phyloP scores from a whole-genome alignment of 2,329 filamentous ascomycete genomes.

The Alternaria incomplexa region DNA sequence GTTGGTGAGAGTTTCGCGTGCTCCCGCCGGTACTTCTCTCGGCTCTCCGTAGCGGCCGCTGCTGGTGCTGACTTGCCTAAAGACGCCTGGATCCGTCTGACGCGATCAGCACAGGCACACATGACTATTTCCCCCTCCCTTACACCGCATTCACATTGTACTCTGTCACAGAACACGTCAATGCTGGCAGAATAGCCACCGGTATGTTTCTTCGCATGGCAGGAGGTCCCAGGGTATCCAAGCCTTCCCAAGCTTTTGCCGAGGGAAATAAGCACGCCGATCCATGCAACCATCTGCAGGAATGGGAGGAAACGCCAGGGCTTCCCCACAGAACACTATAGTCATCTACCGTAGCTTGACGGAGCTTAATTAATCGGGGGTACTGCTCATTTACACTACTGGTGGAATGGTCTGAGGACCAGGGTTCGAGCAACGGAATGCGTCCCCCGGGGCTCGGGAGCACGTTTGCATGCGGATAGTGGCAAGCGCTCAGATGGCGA shows the following conservation, averaged over 20 bases:
- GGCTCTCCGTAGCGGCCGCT: background rate
- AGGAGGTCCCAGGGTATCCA: conserved; percentile 1
- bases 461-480: background rate
- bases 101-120: background rate
- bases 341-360: background rate
- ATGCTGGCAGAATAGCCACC: background rate
- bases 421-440: background rate
- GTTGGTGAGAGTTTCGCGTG: background rate
- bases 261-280: conserved; percentile 9
- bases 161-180: background rate
- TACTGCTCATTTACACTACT: background rate
- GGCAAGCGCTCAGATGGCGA: background rate
- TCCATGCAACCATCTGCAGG: background rate
- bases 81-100: background rate
- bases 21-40: background rate
- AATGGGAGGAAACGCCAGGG: background rate
- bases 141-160: background rate
- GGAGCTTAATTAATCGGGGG: conserved; percentile 7
- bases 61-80: background rate
- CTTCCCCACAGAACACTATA: conserved; percentile 10
- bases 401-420: background rate
- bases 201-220: background rate
- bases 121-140: background rate
- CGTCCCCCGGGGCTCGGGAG: background rate
- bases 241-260: conserved; percentile 15